Percentiles rank a stretch among this genome's conserved stretches.
These are phyloP conservation scores for Phytophthora hybrid DNA, from an alignment of 352 stramenopile species.

Conservation along the genomic window DNA sequence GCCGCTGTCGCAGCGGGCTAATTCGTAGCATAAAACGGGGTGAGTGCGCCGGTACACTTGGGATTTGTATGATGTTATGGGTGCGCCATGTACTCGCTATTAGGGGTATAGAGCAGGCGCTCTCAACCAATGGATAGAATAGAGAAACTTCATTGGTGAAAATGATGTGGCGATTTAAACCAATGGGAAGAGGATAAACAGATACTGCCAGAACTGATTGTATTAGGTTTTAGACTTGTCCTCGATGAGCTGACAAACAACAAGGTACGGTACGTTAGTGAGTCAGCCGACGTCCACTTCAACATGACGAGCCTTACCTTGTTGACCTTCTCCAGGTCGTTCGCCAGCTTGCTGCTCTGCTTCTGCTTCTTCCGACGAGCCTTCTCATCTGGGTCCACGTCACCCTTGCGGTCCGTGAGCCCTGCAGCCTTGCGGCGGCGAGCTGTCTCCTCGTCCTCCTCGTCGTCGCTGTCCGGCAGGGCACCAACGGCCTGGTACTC, in stretches of 20 bases:
- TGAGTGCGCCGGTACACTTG: not conserved
- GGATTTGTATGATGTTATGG: conserved; percentile 15
- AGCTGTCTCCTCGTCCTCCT: conserved; percentile 52
- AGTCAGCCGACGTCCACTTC: conserved; percentile 1
- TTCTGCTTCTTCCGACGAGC: conserved; percentile 69
- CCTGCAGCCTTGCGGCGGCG: conserved; percentile 43
- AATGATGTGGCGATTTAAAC: conserved; percentile 7
- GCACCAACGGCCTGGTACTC: conserved; percentile 61
- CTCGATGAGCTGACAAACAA: conserved; percentile 45
- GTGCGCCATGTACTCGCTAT: conserved; percentile 1
- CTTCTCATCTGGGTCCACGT: conserved; percentile 43
- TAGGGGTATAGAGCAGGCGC: conserved; percentile 25
- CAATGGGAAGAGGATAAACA: conserved; percentile 14
- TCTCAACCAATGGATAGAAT: conserved; percentile 45
- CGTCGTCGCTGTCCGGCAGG: conserved; percentile 69
- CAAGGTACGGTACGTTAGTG: conserved; percentile 3
- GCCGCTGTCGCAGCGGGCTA: conserved; percentile 4
- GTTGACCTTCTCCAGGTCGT: conserved; percentile 79
- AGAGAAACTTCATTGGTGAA: conserved; percentile 13
- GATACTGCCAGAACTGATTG: conserved; percentile 11
- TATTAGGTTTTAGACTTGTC: conserved; percentile 27
- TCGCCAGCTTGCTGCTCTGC: conserved; percentile 70
- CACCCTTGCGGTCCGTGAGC: conserved; percentile 29
- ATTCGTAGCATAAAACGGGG: conserved; percentile 34
- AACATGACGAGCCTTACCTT: conserved; percentile 48